phyloP scores from a whole-genome alignment of 441 rosid species.

The Arabidopsis lyrata region DNA sequence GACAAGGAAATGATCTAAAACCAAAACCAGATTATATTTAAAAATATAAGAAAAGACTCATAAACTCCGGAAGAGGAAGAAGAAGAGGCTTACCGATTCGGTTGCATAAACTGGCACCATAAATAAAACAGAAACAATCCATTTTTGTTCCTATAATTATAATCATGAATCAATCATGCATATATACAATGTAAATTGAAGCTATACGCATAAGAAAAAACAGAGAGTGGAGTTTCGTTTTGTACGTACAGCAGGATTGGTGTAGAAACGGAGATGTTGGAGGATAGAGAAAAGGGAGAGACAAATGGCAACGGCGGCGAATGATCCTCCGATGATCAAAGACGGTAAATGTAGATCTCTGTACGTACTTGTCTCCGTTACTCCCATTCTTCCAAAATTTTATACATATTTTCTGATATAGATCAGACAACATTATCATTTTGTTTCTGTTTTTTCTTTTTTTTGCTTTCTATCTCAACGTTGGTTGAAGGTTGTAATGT shows the following conservation, averaged over 20 bases:
- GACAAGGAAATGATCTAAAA: constrained; percentile 70
- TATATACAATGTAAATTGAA: neutral
- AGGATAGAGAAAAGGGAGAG: constrained; percentile 64
- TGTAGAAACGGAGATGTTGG: constrained; percentile 86
- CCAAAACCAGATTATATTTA: neutral
- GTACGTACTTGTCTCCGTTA: constrained; percentile 45
- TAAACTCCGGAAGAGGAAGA: neutral
- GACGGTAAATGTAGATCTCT: constrained; percentile 65
- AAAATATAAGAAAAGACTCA: neutral
- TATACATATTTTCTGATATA: constrained; percentile 15
- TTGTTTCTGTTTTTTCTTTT: neutral
- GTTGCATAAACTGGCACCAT: constrained; percentile 93
- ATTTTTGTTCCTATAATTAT: constrained; percentile 80
- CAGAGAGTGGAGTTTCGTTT: neutral
- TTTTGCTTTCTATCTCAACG: neutral
- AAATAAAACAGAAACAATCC: constrained; percentile 79
- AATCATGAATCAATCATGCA: neutral
- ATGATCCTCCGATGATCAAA: constrained; percentile 66
- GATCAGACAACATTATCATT: constrained; percentile 20
- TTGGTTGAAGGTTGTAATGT: constrained; percentile 14
- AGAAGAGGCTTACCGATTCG: constrained; percentile 69
- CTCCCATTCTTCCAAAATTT: constrained; percentile 14
- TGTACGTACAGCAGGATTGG: constrained; percentile 71
- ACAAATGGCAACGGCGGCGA: constrained; percentile 60
- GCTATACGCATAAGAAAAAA: neutral